Evolutionary conservation across 257 asterid genomes (phyloP).

Genomic region (Salvia splendens): DNA sequence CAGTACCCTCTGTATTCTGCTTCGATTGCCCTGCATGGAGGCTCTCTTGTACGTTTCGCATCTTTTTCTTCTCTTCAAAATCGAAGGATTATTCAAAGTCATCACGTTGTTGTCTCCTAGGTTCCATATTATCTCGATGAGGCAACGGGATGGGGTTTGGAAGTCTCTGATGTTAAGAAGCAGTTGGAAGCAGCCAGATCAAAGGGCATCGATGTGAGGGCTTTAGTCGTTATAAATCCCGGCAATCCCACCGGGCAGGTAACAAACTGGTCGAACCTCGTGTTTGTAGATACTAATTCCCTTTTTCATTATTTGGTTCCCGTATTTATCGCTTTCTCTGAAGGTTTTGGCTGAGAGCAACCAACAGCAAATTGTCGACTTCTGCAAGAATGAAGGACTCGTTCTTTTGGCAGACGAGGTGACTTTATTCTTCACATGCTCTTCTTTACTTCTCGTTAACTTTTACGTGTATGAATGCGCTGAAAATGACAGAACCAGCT

Average conservation of each 20-base stretch:
- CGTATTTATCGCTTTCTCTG: slow-evolving; percentile 23
- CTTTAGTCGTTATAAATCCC: slow-evolving; percentile 96
- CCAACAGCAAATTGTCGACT: slow-evolving; percentile 80
- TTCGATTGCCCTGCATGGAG: slow-evolving; percentile 89
- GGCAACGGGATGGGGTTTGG: slow-evolving; percentile 97
- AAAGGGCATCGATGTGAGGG: slow-evolving; percentile 68
- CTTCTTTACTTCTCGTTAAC: not conserved
- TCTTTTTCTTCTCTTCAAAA: not conserved
- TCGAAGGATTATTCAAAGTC: not conserved
- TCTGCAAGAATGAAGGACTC: slow-evolving; percentile 94
- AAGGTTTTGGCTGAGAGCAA: slow-evolving; percentile 51
- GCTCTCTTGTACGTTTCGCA: slow-evolving; percentile 74
- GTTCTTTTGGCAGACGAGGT: slow-evolving; percentile 99
- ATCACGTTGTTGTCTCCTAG: slow-evolving; percentile 36
- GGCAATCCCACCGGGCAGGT: slow-evolving; percentile 99
- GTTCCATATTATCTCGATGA: slow-evolving; percentile 97
- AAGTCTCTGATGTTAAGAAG: slow-evolving; percentile 70
- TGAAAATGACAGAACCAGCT: not conserved
- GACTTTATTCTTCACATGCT: slow-evolving; percentile 14
- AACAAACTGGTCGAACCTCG: not conserved
- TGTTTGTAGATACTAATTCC: not conserved
- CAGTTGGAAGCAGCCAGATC: slow-evolving; percentile 84
- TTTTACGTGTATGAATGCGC: not conserved
- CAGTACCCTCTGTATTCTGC: slow-evolving; percentile 87
- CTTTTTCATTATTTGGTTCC: not conserved